Evolutionary conservation across 2,329 filamentous ascomycete genomes (phyloP).

Genomic region (Sclerotinia borealis): DNA sequence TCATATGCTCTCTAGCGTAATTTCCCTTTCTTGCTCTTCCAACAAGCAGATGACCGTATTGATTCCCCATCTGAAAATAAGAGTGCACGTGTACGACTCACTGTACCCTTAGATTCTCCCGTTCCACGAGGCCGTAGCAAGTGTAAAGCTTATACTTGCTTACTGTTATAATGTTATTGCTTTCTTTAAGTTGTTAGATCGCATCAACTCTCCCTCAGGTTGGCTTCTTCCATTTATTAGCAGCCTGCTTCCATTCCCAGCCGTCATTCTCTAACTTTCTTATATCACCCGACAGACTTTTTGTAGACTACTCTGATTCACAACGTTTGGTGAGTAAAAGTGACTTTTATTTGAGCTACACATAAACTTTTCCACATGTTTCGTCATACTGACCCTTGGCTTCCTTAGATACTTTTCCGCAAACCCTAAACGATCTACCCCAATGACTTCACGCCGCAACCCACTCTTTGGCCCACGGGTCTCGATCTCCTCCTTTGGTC

Average conservation of each 20-base stretch:
- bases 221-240: no score
- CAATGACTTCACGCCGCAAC: neutral
- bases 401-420: neutral
- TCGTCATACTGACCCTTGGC: neutral
- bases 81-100: no score
- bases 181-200: no score
- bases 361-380: neutral
- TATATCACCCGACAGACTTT: neutral
- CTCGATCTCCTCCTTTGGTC: slow-evolving; percentile 2
- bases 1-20: no score
- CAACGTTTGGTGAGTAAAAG: neutral
- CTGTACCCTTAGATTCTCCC: no score
- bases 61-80: no score
- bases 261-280: fast-evolving
- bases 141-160: no score
- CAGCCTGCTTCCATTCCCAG: neutral
- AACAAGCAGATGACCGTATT: no score
- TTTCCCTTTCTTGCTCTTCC: no score
- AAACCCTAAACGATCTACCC: neutral
- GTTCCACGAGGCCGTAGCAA: no score
- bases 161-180: no score
- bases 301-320: neutral
- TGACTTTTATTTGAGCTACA: no score
- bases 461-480: neutral
- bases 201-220: neutral